Evolutionary conservation across 176 grass and related monocot genomes (phyloP).

Genomic region (Phragmites australis): DNA sequence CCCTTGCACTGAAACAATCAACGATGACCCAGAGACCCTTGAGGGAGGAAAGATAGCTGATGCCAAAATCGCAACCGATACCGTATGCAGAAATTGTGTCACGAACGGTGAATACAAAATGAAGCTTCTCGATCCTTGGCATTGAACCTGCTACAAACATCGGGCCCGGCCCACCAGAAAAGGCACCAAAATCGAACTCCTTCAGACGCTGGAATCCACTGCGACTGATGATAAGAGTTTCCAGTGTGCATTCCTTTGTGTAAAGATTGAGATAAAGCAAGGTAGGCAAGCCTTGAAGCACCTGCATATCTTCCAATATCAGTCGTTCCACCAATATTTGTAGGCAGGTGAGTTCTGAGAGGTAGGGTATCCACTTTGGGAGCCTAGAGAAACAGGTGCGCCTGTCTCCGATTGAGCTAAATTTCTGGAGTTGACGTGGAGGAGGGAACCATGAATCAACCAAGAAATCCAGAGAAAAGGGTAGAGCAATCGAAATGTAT

Average conservation of each 20-base stretch:
- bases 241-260: neutral
- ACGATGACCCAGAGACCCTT: slow-evolving; percentile 8
- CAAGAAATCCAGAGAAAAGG: slow-evolving; percentile 36
- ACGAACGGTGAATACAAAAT: neutral
- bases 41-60: slow-evolving; percentile 33
- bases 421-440: neutral
- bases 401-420: no score
- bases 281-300: slow-evolving; percentile 21
- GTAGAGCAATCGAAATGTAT: no score
- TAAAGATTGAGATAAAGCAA: slow-evolving; percentile 19
- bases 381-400: slow-evolving; percentile 7
- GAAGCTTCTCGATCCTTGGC: slow-evolving; percentile 27
- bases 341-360: slow-evolving; percentile 24
- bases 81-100: slow-evolving; percentile 1
- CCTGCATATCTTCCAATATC: slow-evolving; percentile 2
- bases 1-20: slow-evolving; percentile 1
- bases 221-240: slow-evolving; percentile 4
- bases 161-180: neutral
- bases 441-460: slow-evolving; percentile 22
- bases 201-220: slow-evolving; percentile 34
- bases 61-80: slow-evolving; percentile 28
- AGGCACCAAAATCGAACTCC: slow-evolving; percentile 18
- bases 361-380: slow-evolving; percentile 25
- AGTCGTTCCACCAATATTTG: slow-evolving; percentile 14
- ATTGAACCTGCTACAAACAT: slow-evolving; percentile 33